Evolutionary conservation across 1,284 basidiomycete genomes (phyloP).

Genomic region (Ustilago vetiveriae): DNA sequence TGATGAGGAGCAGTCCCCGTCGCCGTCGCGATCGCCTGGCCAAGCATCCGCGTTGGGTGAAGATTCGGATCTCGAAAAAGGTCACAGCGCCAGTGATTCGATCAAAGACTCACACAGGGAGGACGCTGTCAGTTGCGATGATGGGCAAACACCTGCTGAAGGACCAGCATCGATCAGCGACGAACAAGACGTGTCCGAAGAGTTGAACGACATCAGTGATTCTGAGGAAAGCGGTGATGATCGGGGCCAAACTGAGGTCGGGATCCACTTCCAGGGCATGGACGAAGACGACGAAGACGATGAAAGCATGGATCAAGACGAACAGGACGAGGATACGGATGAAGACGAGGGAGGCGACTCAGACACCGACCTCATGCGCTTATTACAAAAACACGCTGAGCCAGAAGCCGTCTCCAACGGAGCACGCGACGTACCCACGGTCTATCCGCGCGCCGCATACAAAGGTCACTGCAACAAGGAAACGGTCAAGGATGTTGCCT

Average conservation of each 20-base stretch:
- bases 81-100: too few relatives aligned
- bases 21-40: background rate
- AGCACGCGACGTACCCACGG: constrained; percentile 68
- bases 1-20: constrained; percentile 1
- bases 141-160: background rate
- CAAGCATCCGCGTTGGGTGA: background rate
- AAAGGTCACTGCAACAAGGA: constrained; percentile 81
- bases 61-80: background rate
- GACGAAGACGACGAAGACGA: background rate
- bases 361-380: constrained; percentile 14
- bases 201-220: background rate
- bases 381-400: constrained; percentile 1
- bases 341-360: constrained; percentile 8
- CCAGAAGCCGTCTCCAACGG: background rate
- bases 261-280: background rate
- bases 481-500: constrained; percentile 92
- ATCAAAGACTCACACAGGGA: too few relatives aligned
- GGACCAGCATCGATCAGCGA: background rate
- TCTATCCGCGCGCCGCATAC: constrained; percentile 77
- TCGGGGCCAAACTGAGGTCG: background rate
- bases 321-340: background rate
- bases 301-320: background rate
- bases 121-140: too few relatives aligned
- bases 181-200: background rate
- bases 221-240: background rate